phyloP scores from a whole-genome alignment of 768 basidiomycete genomes.

The Boletus subcaerulescens region DNA sequence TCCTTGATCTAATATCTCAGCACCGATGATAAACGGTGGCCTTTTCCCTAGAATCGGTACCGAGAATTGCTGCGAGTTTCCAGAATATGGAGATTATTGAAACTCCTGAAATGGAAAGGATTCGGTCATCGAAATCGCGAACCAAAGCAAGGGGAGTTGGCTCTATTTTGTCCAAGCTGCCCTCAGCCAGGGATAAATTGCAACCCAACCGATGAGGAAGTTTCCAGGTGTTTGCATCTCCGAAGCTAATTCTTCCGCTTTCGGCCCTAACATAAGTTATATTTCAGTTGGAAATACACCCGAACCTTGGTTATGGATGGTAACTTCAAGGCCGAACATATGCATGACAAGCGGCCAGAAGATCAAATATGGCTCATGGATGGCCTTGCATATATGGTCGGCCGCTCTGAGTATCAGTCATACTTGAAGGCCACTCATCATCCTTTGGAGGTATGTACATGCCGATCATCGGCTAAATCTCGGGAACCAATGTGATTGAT shows the following conservation, averaged over 20 bases:
- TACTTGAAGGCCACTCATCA: too few species aligned
- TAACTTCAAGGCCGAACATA: neutral
- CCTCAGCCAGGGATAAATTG: conserved; percentile 14
- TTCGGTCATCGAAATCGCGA: neutral
- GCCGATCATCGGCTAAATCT: too few species aligned
- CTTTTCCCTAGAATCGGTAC: conserved; percentile 10
- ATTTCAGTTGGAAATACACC: neutral
- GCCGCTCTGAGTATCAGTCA: too few species aligned
- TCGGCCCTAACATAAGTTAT: too few species aligned
- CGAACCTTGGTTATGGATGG: too few species aligned
- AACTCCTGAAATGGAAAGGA: conserved; percentile 15
- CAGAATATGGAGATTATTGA: neutral
- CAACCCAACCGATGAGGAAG: too few species aligned
- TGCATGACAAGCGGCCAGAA: neutral
- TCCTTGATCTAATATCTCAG: too few species aligned
- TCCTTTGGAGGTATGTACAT: too few species aligned
- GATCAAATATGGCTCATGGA: neutral
- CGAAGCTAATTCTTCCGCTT: too few species aligned
- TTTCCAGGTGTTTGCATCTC: too few species aligned
- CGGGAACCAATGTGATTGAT: too few species aligned
- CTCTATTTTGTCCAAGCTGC: conserved; percentile 26
- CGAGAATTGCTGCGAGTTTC: conserved; percentile 15
- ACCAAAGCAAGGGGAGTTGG: neutral
- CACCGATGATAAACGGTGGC: too few species aligned
- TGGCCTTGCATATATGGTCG: neutral